phyloP scores from a whole-genome alignment of 2,329 filamentous ascomycete species.

The Pseudocercospora ulei region DNA sequence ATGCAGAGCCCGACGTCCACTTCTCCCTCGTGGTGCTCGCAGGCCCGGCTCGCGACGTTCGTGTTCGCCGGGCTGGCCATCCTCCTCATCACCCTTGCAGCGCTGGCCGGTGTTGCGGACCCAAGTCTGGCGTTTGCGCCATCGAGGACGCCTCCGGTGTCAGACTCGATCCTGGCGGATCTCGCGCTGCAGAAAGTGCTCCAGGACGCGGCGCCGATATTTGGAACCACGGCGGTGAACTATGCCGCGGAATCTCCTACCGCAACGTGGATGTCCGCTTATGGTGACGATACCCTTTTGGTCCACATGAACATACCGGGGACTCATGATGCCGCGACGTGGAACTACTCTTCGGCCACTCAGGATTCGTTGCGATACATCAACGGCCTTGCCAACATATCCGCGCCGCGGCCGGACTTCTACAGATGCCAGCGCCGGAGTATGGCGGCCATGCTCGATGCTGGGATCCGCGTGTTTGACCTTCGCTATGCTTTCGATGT shows the following conservation, averaged over 20 bases:
- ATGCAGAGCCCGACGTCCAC: conserved; percentile 8
- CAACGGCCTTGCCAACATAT: conserved; percentile 36
- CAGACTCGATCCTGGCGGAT: conserved; percentile 25
- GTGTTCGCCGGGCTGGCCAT: conserved; percentile 12
- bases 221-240: conserved; percentile 31
- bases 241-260: conserved; percentile 20
- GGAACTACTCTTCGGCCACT: conserved; percentile 43
- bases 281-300: conserved; percentile 39
- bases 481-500: conserved; percentile 44
- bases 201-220: conserved; percentile 38
- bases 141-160: conserved; percentile 3
- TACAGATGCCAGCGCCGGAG: conserved; percentile 41
- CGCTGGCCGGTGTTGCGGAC: conserved; percentile 12
- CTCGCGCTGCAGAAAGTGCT: conserved; percentile 40
- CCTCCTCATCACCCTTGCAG: conserved; percentile 15
- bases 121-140: conserved; percentile 11
- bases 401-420: conserved; percentile 30
- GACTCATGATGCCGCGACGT: conserved; percentile 45
- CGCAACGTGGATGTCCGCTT: conserved; percentile 42
- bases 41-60: conserved; percentile 12
- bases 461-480: conserved; percentile 45
- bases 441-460: conserved; percentile 38
- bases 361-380: conserved; percentile 37
- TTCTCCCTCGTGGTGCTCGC: conserved; percentile 1
- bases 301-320: conserved; percentile 46